These are phyloP conservation scores for Panaeolus papilionaceus DNA, from an alignment of 768 basidiomycete genomes.

Conservation along the genomic window DNA sequence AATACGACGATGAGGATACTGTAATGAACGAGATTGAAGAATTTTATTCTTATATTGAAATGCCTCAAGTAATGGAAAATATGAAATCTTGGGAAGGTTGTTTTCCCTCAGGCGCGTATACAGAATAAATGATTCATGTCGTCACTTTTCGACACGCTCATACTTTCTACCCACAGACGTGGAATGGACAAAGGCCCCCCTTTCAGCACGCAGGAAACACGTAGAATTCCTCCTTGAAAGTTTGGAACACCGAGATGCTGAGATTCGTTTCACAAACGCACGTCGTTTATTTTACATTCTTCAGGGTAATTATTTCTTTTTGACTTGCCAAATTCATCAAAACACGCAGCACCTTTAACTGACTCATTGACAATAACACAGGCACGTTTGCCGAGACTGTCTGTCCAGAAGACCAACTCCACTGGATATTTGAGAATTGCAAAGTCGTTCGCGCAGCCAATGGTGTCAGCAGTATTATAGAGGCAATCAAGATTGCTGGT, in stretches of 20 bases:
- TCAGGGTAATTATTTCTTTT: slow-evolving; percentile 66
- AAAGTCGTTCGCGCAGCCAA: slow-evolving; percentile 84
- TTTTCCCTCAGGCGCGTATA: slow-evolving; percentile 70
- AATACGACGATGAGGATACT: slow-evolving; percentile 96
- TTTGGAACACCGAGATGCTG: slow-evolving; percentile 85
- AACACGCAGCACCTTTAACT: slow-evolving; percentile 1
- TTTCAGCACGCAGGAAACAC: slow-evolving; percentile 69
- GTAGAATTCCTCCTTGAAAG: slow-evolving; percentile 85
- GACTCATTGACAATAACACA: slow-evolving; percentile 33
- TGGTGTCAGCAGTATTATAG: slow-evolving; percentile 82
- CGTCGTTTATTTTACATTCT: slow-evolving; percentile 88
- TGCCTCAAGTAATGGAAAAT: slow-evolving; percentile 88
- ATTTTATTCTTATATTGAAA: slow-evolving; percentile 97
- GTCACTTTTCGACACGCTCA: slow-evolving; percentile 7
- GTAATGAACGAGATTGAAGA: slow-evolving; percentile 97
- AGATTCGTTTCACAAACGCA: slow-evolving; percentile 86
- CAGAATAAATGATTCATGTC: slow-evolving; percentile 9
- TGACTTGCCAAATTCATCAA: slow-evolving; percentile 3
- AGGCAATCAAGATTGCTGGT: slow-evolving; percentile 89
- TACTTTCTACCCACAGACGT: slow-evolving; percentile 24
- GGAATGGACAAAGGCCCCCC: slow-evolving; percentile 81
- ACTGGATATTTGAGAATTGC: slow-evolving; percentile 95
- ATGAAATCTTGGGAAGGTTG: slow-evolving; percentile 88
- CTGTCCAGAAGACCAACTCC: slow-evolving; percentile 92
- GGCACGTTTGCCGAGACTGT: slow-evolving; percentile 91